Evolutionary conservation across 371 early-diverging fungal species (phyloP), one percentile per base, ranked within the genome.

Genomic region (Saksenaea vasiformis): DNA sequence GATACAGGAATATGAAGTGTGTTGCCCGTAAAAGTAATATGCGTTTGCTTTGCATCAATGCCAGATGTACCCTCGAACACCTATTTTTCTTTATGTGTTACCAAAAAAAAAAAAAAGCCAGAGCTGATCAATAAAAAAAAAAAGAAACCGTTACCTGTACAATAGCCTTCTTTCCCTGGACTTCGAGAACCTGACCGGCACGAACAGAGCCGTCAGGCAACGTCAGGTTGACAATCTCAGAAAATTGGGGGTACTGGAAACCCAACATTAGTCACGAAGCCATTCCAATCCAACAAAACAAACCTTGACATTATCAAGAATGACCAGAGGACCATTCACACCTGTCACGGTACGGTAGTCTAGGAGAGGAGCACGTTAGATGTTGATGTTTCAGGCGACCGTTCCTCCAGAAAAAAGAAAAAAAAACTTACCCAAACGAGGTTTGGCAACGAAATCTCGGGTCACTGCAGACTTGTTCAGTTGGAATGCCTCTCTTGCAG

Each of bases 61-160:
- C 99, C 99, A 14, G 96, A 72, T 3, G 99, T 99, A 44, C 99
- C 99, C 84, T 99, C 99, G 78, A 99, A 99, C 56, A 99, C 99
- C 94, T 93, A 61, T 47, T 54, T 27, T 56, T 15, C n/a, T n/a
- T n/a, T n/a, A n/a, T 35, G 11, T 14, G 34, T 17, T 14, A 22
- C 36, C 15, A 41, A 58, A 51, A 19, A 27, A 1, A 24, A 5
- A 26, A 19, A 28, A 62, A 56, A 31, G 24, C 22, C 36, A 9
- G 60, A 19, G 13, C 51, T 62, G 15, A 34, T 11, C 5, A 11
- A 17, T 63, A 28, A 2, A 8, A 44, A 35, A 24, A 19, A 19
- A 31, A 36, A 9, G 13, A 34, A n/a, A n/a, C n/a, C n/a, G 31
- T 59, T 76, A 92, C 93, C 87, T 99, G 99, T 60, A 99, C 97